These are phyloP conservation scores for Solanum pinnatisectum DNA, from an alignment of 257 asterid genomes.

Conservation along the genomic window DNA sequence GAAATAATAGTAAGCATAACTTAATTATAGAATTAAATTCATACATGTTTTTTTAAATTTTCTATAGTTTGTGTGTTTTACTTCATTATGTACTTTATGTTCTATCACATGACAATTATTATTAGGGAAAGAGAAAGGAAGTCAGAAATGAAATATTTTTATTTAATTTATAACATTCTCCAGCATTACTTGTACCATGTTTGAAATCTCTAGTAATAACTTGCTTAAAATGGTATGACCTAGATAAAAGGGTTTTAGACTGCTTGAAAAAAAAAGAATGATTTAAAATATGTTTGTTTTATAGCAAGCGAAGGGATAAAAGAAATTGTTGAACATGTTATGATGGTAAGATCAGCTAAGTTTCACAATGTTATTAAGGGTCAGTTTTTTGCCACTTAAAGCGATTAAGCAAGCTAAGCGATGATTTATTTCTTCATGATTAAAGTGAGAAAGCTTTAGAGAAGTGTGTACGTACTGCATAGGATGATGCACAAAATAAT, in stretches of 20 bases:
- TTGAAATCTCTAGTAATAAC: background rate
- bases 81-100: background rate
- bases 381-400: background rate
- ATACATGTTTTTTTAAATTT: no score
- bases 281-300: no score
- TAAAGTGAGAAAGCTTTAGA: background rate
- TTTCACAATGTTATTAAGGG: background rate
- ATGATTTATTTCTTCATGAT: background rate
- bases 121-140: background rate
- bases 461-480: background rate
- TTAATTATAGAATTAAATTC: no score
- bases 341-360: background rate
- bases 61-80: background rate
- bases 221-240: background rate
- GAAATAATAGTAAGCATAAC: background rate
- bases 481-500: background rate
- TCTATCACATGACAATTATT: background rate
- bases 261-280: background rate
- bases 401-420: background rate
- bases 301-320: background rate
- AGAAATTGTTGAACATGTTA: background rate
- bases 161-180: no score
- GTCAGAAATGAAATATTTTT: no score
- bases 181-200: background rate
- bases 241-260: background rate